A percentile compares a stretch with the other conserved stretches of the same genome.
Evolutionary conservation across 345 rosid genomes (phyloP).

Genomic region (Pseudoturritis turrita): DNA sequence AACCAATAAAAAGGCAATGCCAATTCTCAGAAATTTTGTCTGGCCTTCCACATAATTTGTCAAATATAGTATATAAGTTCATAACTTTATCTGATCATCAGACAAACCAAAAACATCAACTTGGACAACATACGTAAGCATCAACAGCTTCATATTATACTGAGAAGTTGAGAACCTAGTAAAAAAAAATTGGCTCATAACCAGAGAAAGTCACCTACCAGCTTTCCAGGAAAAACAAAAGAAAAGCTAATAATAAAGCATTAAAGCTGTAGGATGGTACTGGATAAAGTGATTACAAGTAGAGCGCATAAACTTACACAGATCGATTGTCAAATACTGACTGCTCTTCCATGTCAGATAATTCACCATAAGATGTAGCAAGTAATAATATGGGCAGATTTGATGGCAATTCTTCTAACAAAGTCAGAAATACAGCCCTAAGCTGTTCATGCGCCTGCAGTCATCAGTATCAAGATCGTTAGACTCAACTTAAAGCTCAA

Average conservation of each 20-base stretch:
- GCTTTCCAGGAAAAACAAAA: neutral
- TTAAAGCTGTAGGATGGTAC: neutral
- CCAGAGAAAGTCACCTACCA: neutral
- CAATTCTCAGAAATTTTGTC: neutral
- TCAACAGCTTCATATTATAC: conserved; percentile 2
- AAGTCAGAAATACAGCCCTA: conserved; percentile 81
- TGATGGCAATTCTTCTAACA: conserved; percentile 92
- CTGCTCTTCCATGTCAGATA: conserved; percentile 52
- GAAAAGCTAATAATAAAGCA: neutral
- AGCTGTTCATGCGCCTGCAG: conserved; percentile 96
- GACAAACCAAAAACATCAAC: neutral
- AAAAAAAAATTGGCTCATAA: neutral
- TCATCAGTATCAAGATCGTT: conserved; percentile 23
- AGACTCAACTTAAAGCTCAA: conserved; percentile 5
- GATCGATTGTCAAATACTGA: conserved; percentile 65
- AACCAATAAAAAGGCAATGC: neutral
- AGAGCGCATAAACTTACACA: conserved; percentile 49
- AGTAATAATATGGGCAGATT: conserved; percentile 78
- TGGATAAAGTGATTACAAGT: neutral
- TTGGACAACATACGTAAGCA: neutral
- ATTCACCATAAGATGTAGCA: conserved; percentile 60
- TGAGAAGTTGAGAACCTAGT: neutral
- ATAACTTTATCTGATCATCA: neutral
- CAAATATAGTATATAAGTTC: neutral
- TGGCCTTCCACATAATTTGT: neutral